Base-by-base conservation (phyloP, 805 yeast species). In the Isabelozyma rhagii region DNA sequence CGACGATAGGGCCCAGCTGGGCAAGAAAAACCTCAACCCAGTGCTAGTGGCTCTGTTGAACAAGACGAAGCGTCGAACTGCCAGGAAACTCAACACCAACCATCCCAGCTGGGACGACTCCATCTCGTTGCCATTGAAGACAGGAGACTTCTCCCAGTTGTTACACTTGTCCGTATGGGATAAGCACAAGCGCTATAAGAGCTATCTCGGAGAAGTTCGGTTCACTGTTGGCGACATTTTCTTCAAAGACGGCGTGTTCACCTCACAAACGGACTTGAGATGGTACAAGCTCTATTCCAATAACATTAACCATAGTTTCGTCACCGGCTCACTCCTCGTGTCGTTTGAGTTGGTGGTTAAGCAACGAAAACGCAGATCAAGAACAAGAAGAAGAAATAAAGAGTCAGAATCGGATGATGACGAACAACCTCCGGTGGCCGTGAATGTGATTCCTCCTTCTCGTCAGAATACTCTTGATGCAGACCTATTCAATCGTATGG, bases 221-320 rank as follows among this genome's bases (percentile, higher is more conserved):
- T 45, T 74, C 11, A 54, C 56, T 18, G 48, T 72, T 1, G 47
- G 55, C 14, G 73, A 69, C 14, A 40, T 71, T 5, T 74, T 74
- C 51, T 40, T 47, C 11, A 14, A 29, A 28, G 52, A 47, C 11
- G 51, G 51, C 10, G 50, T 49, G 8, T 51, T 62, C 46, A 41
- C 41, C 5, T 42, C 52, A 28, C 51, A 53, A 13, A 63, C 67
- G 2, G 71, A 66, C 1, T 58, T 77, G 8, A 66, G 71, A 45
- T 80, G 82, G 82, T 74, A 71, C 55, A 68, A 69, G 51, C 59
- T 80, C 6, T 68, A 70, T 45, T 75, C 81, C 7, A 71, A 71
- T 18, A 63, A 60, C 41, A 58, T 65, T 0, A 62, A 72, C 47
- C 70, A 72, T 39, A 61, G 73, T 11, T 80, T 68, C 56, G 77